These are phyloP conservation scores for Cytidiella melzeri DNA, from an alignment of 768 basidiomycete genomes.

Conservation along the genomic window DNA sequence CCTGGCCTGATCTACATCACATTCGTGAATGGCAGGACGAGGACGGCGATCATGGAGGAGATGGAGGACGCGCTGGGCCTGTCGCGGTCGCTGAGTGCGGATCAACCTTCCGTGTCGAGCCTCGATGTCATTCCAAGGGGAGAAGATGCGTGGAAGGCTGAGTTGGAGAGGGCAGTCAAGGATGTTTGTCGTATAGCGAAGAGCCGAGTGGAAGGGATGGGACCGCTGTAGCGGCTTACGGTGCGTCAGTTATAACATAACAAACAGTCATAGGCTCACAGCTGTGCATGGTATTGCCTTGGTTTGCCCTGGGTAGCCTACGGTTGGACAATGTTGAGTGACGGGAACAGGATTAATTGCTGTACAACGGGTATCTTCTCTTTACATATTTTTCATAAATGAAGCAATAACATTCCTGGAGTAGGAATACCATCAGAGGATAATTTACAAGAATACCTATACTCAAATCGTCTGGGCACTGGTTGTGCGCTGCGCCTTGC, in stretches of 20 bases:
- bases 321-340: no score
- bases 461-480: background rate
- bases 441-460: background rate
- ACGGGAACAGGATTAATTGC: no score
- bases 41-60: slow-evolving; percentile 67
- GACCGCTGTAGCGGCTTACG: slow-evolving; percentile 22
- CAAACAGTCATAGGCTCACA: no score
- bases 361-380: slow-evolving; percentile 2
- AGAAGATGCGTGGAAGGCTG: slow-evolving; percentile 51
- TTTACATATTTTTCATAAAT: slow-evolving; percentile 3
- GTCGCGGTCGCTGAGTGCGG: slow-evolving; percentile 41
- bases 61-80: slow-evolving; percentile 65
- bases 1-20: slow-evolving; percentile 83
- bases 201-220: slow-evolving; percentile 49
- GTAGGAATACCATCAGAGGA: background rate
- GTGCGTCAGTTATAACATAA: no score
- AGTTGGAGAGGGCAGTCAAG: slow-evolving; percentile 64
- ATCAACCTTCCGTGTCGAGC: slow-evolving; percentile 32
- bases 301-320: background rate
- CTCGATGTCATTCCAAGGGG: slow-evolving; percentile 33
- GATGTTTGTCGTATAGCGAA: slow-evolving; percentile 77
- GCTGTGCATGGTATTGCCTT: no score
- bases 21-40: slow-evolving; percentile 81
- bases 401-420: slow-evolving; percentile 4
- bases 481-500: slow-evolving; percentile 15